Evolutionary conservation across 2,329 filamentous ascomycete genomes (phyloP).

Genomic region (Coniella lustricola): DNA sequence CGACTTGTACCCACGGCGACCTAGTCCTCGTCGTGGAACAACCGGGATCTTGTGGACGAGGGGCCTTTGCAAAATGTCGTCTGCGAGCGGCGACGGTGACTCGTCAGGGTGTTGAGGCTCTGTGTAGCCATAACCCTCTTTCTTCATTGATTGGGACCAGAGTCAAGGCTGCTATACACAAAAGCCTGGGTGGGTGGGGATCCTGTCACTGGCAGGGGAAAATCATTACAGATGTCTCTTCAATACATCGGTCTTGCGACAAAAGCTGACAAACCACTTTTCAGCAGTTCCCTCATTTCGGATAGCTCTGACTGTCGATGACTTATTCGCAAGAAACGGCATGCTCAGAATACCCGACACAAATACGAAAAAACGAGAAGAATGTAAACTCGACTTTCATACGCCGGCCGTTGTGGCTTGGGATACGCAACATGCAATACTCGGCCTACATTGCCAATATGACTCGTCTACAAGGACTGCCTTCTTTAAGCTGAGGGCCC

Average conservation of each 20-base stretch:
- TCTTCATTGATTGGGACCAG: background rate
- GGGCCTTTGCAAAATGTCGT: background rate
- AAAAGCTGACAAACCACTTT: background rate
- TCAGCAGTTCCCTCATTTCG: background rate
- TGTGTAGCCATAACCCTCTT: background rate
- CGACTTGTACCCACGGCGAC: slow-evolving; percentile 6
- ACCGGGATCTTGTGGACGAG: slow-evolving; percentile 8
- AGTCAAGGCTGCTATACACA: slow-evolving; percentile 11
- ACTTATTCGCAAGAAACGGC: background rate
- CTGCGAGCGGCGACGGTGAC: slow-evolving; percentile 1
- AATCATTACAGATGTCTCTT: background rate
- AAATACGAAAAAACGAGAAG: background rate
- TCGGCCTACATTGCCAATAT: slow-evolving; percentile 2
- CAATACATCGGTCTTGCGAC: background rate
- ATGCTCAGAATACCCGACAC: background rate
- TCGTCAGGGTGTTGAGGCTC: background rate
- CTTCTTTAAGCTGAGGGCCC: slow-evolving; percentile 3
- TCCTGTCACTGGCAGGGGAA: slow-evolving; percentile 3
- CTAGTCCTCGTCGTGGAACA: slow-evolving; percentile 8
- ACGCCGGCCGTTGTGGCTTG: slow-evolving; percentile 5
- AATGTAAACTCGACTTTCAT: background rate
- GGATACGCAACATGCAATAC: background rate
- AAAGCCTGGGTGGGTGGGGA: slow-evolving; percentile 15
- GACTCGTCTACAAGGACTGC: background rate
- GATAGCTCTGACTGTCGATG: background rate